Conservation (phyloP, 148 eudicot species). For the Dysphania ambrosioides region DNA sequence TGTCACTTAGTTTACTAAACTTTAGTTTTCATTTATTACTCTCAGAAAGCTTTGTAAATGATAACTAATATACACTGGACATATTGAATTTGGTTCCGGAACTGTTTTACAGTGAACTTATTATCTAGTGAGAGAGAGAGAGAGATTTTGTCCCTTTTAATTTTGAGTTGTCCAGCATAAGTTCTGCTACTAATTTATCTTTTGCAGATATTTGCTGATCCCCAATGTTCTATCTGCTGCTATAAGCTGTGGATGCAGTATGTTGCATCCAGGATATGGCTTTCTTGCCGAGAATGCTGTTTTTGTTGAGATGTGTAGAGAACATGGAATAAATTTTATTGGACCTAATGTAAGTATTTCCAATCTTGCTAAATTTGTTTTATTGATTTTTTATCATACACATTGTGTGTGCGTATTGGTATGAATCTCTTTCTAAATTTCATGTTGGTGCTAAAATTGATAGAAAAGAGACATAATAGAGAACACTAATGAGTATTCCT, state of each 20-base stretch:
- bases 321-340: conserved; percentile 91
- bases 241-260: conserved; percentile 83
- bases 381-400: neutral
- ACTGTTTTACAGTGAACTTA: too few relatives aligned
- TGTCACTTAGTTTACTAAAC: neutral
- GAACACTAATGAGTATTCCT: neutral
- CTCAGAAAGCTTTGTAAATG: neutral
- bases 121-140: neutral
- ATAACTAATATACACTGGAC: neutral
- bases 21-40: neutral
- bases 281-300: conserved; percentile 96
- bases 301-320: conserved; percentile 96
- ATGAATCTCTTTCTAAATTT: neutral
- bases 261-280: conserved; percentile 99
- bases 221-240: conserved; percentile 96
- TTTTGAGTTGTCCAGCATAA: neutral
- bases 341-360: conserved; percentile 83
- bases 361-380: neutral
- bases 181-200: conserved; percentile 22
- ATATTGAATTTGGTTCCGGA: neutral
- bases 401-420: neutral
- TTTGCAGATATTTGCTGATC: conserved; percentile 70
- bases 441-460: neutral
- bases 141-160: neutral
- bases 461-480: neutral